A percentile compares a stretch with the other conserved stretches of the same genome.
Conservation (phyloP, 176 grass and related monocot genomes). For the Rhynchospora tenuis region DNA sequence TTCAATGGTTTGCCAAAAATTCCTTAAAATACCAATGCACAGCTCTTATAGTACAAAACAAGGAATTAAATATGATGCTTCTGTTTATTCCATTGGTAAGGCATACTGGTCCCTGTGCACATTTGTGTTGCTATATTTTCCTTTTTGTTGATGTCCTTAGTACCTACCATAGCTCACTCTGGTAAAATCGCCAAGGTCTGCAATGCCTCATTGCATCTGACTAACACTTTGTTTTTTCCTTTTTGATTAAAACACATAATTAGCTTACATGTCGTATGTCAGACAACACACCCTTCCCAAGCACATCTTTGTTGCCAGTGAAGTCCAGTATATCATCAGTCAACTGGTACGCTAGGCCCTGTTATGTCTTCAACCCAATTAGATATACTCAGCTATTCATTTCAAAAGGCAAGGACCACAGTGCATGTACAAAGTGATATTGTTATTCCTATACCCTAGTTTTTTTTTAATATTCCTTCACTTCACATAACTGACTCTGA, state of each 20-base stretch:
- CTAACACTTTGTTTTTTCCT: neutral
- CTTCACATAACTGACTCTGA: too few species aligned
- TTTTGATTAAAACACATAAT: neutral
- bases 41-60: neutral
- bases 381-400: neutral
- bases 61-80: neutral
- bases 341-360: slow-evolving; percentile 96
- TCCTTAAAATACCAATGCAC: neutral
- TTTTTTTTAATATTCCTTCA: too few species aligned
- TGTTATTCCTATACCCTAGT: too few species aligned
- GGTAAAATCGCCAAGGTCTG: neutral
- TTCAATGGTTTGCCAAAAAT: neutral
- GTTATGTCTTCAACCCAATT: slow-evolving; percentile 20
- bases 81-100: neutral
- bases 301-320: slow-evolving; percentile 76
- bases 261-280: slow-evolving; percentile 87
- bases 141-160: neutral
- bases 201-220: neutral
- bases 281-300: slow-evolving; percentile 89
- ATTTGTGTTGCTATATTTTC: neutral
- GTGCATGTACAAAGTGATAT: too few species aligned
- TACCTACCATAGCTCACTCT: neutral
- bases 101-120: neutral
- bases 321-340: slow-evolving; percentile 97
- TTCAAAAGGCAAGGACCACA: neutral